Conservation (phyloP, 352 stramenopile species). For the Phytophthora multivora region DNA sequence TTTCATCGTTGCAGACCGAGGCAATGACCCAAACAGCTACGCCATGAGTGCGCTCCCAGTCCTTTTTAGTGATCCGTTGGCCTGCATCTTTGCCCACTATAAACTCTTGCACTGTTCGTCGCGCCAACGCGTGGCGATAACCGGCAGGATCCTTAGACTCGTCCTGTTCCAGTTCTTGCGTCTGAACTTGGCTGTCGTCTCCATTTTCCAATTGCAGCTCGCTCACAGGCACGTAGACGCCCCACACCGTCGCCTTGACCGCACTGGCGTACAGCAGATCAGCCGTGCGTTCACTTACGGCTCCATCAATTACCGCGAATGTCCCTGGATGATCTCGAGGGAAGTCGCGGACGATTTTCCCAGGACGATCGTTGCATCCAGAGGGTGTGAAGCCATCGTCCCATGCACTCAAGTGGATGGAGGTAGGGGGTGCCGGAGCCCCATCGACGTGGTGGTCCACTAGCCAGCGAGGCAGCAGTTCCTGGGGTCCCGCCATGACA, state of each 20-base stretch:
- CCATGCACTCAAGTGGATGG: constrained; percentile 39
- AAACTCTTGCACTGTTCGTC: constrained; percentile 59
- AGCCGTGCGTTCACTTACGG: constrained; percentile 48
- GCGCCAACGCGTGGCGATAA: constrained; percentile 52
- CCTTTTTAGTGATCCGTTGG: constrained; percentile 29
- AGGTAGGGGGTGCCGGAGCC: constrained; percentile 17
- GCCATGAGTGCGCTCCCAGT: constrained; percentile 51
- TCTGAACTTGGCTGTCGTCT: background rate
- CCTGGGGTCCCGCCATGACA: constrained; percentile 26
- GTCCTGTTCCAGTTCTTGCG: constrained; percentile 11
- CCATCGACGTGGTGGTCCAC: constrained; percentile 21
- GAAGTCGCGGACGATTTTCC: constrained; percentile 55
- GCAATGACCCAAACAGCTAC: constrained; percentile 76
- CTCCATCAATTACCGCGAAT: constrained; percentile 53
- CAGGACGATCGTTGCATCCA: constrained; percentile 41
- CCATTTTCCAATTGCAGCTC: constrained; percentile 29
- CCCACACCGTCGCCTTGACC: constrained; percentile 62
- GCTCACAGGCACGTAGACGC: constrained; percentile 55
- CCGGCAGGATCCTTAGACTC: constrained; percentile 25
- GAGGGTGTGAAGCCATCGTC: constrained; percentile 72
- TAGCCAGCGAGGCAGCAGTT: constrained; percentile 39
- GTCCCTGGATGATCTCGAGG: constrained; percentile 34
- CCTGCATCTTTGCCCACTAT: constrained; percentile 33
- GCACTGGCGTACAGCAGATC: constrained; percentile 65
- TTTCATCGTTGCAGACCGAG: constrained; percentile 64